Conservation (phyloP, 176 grass and related monocot genomes). For the Cocos nucifera region DNA sequence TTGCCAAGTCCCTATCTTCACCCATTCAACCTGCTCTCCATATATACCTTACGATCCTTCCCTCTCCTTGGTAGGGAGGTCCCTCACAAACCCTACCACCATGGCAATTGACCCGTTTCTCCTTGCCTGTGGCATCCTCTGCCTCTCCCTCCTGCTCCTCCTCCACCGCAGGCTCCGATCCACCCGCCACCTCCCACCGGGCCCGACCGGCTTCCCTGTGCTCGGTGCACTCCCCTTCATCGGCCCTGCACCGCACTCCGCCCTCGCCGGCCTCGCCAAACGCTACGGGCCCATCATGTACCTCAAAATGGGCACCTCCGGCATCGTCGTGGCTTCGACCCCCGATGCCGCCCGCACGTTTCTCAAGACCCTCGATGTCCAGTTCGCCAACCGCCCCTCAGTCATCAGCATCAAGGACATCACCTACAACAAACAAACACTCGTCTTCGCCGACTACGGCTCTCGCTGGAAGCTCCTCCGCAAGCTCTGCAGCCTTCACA, state of each 20-base stretch:
- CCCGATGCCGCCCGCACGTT: slow-evolving; percentile 6
- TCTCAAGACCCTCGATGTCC: slow-evolving; percentile 7
- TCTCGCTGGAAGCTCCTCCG: slow-evolving; percentile 11
- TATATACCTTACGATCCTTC: too few species aligned
- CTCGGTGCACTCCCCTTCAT: slow-evolving; percentile 9
- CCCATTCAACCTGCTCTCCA: too few species aligned
- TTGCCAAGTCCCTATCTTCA: too few species aligned
- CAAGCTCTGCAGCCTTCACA: slow-evolving; percentile 1
- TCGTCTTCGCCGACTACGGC: slow-evolving; percentile 1
- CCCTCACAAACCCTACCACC: too few species aligned
- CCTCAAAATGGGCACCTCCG: not conserved
- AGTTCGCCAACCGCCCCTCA: slow-evolving; percentile 5
- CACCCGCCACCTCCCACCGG: not conserved
- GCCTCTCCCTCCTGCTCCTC: too few species aligned
- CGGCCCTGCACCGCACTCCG: not conserved
- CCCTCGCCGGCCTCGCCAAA: slow-evolving; percentile 4
- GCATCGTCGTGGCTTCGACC: slow-evolving; percentile 9
- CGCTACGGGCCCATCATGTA: slow-evolving; percentile 8
- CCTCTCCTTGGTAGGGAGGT: too few species aligned
- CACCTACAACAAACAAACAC: not conserved
- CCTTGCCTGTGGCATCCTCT: too few species aligned
- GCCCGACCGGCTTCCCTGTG: not conserved
- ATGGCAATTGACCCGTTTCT: too few species aligned
- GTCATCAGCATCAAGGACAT: not conserved
- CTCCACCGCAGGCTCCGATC: too few species aligned